These are phyloP conservation scores for Tricharina praecox DNA, from an alignment of 495 filamentous ascomycete genomes.

Conservation along the genomic window DNA sequence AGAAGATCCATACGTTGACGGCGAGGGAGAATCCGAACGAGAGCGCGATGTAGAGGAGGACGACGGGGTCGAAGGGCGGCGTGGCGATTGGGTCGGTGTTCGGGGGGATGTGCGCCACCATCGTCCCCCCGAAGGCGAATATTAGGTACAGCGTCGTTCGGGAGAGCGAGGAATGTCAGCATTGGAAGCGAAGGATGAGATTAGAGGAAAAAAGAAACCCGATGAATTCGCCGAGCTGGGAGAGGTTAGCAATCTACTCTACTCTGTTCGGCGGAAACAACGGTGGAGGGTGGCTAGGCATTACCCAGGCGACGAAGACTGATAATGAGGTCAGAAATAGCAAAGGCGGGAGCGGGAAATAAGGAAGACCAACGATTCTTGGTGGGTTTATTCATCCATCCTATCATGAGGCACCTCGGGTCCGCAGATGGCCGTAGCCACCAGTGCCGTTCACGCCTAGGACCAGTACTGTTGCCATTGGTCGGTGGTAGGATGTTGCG, in stretches of 20 bases:
- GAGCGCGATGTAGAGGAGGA: conserved; percentile 33
- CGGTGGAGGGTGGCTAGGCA: neutral
- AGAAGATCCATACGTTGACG: conserved; percentile 54
- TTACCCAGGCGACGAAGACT: neutral
- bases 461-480: no score
- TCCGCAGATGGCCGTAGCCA: no score
- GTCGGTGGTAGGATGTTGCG: no score
- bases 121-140: conserved; percentile 32
- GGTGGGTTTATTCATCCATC: neutral
- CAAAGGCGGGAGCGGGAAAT: neutral
- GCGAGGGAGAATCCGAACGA: conserved; percentile 46
- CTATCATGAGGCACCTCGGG: no score
- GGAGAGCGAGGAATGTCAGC: no score
- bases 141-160: conserved; percentile 39
- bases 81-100: no score
- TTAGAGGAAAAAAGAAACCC: no score
- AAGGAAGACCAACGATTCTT: neutral
- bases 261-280: no score
- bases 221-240: neutral
- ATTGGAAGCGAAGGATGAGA: no score
- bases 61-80: conserved; percentile 14
- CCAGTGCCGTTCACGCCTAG: no score
- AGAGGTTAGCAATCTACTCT: neutral
- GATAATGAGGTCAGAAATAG: neutral
- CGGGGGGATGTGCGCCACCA: conserved; percentile 20